Evolutionary conservation across 1,284 basidiomycete genomes (phyloP).

Genomic region (Boletus sp.): DNA sequence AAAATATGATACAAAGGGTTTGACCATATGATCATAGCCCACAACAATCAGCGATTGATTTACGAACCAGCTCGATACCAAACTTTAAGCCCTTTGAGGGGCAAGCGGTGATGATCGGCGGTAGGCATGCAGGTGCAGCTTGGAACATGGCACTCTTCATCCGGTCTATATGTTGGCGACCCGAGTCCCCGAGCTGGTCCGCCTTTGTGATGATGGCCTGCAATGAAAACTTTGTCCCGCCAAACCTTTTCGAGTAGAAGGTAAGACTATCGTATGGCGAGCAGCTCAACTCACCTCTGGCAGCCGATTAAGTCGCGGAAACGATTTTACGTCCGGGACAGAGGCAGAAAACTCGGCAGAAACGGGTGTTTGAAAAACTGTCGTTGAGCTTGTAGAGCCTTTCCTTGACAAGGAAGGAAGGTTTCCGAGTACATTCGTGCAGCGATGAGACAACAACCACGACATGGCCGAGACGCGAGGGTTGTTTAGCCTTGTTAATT

Average conservation of each 20-base stretch:
- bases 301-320: slow-evolving; percentile 49
- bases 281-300: slow-evolving; percentile 50
- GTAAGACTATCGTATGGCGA: background rate
- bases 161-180: slow-evolving; percentile 33
- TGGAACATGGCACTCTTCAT: slow-evolving; percentile 42
- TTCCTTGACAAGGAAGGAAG: slow-evolving; percentile 11
- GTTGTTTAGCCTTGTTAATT: slow-evolving; percentile 31
- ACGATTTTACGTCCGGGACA: slow-evolving; percentile 42
- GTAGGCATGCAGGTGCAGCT: slow-evolving; percentile 62
- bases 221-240: slow-evolving; percentile 53
- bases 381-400: slow-evolving; percentile 18
- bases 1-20: background rate
- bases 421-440: background rate
- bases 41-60: slow-evolving; percentile 62
- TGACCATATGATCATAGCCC: slow-evolving; percentile 20
- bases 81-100: slow-evolving; percentile 50
- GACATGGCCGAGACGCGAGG: slow-evolving; percentile 24
- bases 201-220: slow-evolving; percentile 75
- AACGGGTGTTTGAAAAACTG: slow-evolving; percentile 41
- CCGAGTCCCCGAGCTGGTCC: slow-evolving; percentile 50
- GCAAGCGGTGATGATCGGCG: slow-evolving; percentile 57
- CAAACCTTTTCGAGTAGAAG: slow-evolving; percentile 43
- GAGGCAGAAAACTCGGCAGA: slow-evolving; percentile 52
- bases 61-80: slow-evolving; percentile 59
- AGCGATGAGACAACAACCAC: slow-evolving; percentile 2